Base-by-base conservation (phyloP, 2,329 filamentous ascomycete genomes). In the Xylariaceae sp. region DNA sequence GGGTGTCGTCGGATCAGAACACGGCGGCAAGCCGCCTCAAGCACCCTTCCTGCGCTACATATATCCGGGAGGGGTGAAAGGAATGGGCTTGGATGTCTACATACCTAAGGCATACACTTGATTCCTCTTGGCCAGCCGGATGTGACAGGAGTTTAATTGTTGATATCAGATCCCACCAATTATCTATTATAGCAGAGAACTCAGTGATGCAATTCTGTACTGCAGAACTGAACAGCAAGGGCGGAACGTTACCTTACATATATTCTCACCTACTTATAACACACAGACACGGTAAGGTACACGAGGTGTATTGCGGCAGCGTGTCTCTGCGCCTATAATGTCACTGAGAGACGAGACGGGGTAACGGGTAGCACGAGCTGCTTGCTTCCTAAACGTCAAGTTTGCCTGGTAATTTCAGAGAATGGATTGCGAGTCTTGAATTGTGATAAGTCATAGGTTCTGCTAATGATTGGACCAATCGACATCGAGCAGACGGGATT, bases 21-120 rank as follows among this genome's bases (percentile, higher is more conserved):
- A 58, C 54, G 42, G 55, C 58, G 58, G 58, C 51, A 62, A 54
- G 54, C 57, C 57, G 52, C 61, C 45, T 58, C 39, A 53, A 51
- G 53, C 48, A 53, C 33, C 30, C 35, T 40, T 44, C 40, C 38
- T 47, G 44, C 39, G 30, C 33, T 41, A 36, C 41, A 32, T 27
- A 36, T 41, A 46, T 17, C 52, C 45, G 39, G 17, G n/a, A 40
- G 30, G 41, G 49, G 46, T 44, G 41, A 53, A 42, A 45, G 41
- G 42, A 47, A 45, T 55, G 48, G 49, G 52, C 40, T 56, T 49
- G 44, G 48, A 50, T 44, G 49, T 48, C 44, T 27, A 27, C 22
- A 4, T 27, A 27, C 22, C 22, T 27, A 7, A 27, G 22, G 4
- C 22, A 27, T 27, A 27, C 22, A 27, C 22, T 27, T 27, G 22